Base-by-base conservation (phyloP, 192 early-diverging fungal genomes). In the Thoreauomyces humboldtii region DNA sequence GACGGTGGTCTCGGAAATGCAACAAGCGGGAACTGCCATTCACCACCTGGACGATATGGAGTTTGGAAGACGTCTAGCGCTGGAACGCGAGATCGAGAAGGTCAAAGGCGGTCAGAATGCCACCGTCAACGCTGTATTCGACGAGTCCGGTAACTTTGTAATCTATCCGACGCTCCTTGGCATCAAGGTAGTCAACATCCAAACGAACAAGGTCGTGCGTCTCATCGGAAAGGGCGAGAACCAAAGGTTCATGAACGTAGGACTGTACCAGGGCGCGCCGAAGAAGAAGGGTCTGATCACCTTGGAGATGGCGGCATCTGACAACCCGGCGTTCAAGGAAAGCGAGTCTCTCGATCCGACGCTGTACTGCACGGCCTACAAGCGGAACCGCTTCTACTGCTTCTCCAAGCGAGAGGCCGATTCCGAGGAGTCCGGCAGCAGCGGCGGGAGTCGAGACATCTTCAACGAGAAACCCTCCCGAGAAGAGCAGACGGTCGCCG, bases 391-490 rank as follows among this genome's bases (percentile, higher is more conserved):
- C 48, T 98, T 98, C 60, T 98, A 88, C 77, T 89, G 95, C 80
- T 92, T 97, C 67, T 92, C 94, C 0, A 76, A 76, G 14, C 83
- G 92, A 14, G 94, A 97, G 59, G 92, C 95, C 0, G 89, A 91
- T 53, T 77, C 83, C 76, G 87, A 76, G 55, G 81, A 71, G 12
- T 29, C 47, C 5, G 37, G 52, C 31, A 78, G 77, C 83, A 90
- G 24, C 14, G 52, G 61, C 37, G 53, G 53, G 1, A 62, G 77
- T 35, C 85, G 96, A 45, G 96, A 98, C 79, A 86, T 97, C 34
- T 98, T 95, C 67, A 98, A 98, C 77, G 96, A 98, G 63, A 94
- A 94, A 67, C 96, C 96, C 0, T 91, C 94, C 0, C 81, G 91
- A 29, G 94, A 97, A 67, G 96, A 98, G 76, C 94, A 94, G 53